phyloP scores from a whole-genome alignment of 2,329 filamentous ascomycete genomes.

The Blastomyces silverae region DNA sequence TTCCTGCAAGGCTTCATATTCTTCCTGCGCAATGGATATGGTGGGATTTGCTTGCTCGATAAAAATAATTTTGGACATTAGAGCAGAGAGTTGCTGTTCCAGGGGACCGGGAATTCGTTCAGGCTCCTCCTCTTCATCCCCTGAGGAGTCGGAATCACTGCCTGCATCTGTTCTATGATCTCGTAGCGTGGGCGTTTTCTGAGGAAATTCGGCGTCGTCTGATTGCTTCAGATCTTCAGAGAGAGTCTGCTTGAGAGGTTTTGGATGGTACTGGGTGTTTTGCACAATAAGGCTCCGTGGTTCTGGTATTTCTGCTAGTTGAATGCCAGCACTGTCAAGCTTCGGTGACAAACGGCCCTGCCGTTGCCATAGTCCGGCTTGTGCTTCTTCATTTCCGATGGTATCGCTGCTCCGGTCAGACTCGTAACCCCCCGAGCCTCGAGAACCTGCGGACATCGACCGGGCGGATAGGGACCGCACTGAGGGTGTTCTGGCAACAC shows the following conservation, averaged over 20 bases:
- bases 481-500: conserved; percentile 4
- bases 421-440: conserved; percentile 11
- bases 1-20: conserved; percentile 30
- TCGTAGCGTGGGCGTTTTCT: conserved; percentile 15
- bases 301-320: conserved; percentile 7
- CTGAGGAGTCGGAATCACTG: background rate
- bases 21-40: conserved; percentile 32
- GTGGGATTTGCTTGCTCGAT: conserved; percentile 17
- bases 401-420: conserved; percentile 24
- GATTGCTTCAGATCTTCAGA: conserved; percentile 6
- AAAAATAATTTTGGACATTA: conserved; percentile 17
- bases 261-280: conserved; percentile 9
- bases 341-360: conserved; percentile 13
- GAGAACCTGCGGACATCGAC: conserved; percentile 7
- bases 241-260: conserved; percentile 12
- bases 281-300: conserved; percentile 9
- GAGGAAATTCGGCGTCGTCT: conserved; percentile 6
- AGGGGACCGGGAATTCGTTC: conserved; percentile 13
- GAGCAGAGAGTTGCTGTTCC: conserved; percentile 14
- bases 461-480: conserved; percentile 12
- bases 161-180: background rate
- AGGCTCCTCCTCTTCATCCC: conserved; percentile 3
- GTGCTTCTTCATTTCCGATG: conserved; percentile 5
- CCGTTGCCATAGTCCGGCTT: conserved; percentile 13
- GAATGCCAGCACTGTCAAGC: conserved; percentile 3